Base-by-base conservation (phyloP, 1,284 basidiomycete species). In the Ceratobasidium sp. region DNA sequence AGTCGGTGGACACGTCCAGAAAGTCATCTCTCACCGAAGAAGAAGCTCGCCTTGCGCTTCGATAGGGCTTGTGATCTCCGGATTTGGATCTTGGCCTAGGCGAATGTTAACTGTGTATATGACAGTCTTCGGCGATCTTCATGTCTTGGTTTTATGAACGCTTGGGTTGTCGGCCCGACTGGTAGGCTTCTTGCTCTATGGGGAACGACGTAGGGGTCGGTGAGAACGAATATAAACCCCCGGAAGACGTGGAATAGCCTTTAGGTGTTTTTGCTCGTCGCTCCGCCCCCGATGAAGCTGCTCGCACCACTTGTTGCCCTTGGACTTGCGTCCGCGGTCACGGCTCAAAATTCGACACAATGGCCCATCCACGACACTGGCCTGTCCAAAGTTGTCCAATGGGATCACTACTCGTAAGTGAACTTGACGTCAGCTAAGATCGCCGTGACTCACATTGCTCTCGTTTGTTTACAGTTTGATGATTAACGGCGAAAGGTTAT, bases 311-410 rank as follows among this genome's bases (percentile, higher is more conserved):
- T 54, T 6, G 17, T 67, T 45, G 40, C 64, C 27, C 25, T 67
- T 6, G 64, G 64, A 27, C 38, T 67, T 34, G 52, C 50, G 12
- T 67, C 49, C 27, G 64, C 40, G 40, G 29, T 45, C 25, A 32
- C 22, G 42, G 34, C 27, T 3, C 35, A 52, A 42, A 67, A 70
- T 29, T 35, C 57, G 22, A 56, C 58, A 34, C 32, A 65, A 45
- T 70, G 60, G 60, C 69, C 69, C n/a, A 15, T 70, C 10, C 69
- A 70, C 25, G 69, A 70, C 27, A 67, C 53, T 3, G 69, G 69
- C 1, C 35, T 67, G 12, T 49, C 60, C 15, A 64, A 70, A 45
- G 53, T 65, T 31, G 53, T 70, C 3, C 53, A 70, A 52, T 70
- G 69, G 69, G 64, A 67, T n/a, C 64, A 67, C 29, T 67, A 67